Percentiles rank a stretch among this genome's conserved stretches.
These are phyloP conservation scores for Diplosphaera chodatii DNA, from an alignment of 139 green algal species.

Conservation along the genomic window DNA sequence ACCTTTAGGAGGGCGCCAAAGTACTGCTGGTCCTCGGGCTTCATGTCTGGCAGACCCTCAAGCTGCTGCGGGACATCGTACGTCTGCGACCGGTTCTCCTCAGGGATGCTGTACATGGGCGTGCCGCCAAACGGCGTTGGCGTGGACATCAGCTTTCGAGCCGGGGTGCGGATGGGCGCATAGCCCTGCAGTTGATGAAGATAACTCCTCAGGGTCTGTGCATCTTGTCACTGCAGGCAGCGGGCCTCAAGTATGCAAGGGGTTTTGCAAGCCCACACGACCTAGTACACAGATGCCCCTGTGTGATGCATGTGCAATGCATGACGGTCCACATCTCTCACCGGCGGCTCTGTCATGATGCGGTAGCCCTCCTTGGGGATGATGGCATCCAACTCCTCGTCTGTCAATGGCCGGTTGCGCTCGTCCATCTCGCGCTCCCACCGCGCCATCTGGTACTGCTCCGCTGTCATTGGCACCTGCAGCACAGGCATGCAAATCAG, in stretches of 20 bases:
- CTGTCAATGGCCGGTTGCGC: constrained; percentile 83
- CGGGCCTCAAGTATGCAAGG: no score
- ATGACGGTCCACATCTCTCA: no score
- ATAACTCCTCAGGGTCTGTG: no score
- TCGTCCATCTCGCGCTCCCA: constrained; percentile 86
- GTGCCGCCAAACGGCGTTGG: constrained; percentile 77
- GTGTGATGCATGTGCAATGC: no score
- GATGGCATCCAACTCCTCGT: constrained; percentile 95
- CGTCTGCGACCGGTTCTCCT: constrained; percentile 72
- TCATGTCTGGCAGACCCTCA: constrained; percentile 92
- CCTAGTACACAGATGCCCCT: no score
- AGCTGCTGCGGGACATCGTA: constrained; percentile 63
- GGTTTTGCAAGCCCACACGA: no score
- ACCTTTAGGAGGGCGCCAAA: constrained; percentile 90
- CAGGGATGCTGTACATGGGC: constrained; percentile 79
- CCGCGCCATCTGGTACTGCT: constrained; percentile 60
- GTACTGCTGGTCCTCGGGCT: constrained; percentile 95
- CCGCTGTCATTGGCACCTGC: constrained; percentile 63
- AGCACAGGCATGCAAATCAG: no score
- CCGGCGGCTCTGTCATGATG: not conserved
- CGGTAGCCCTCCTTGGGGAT: constrained; percentile 85
- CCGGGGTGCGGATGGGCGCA: constrained; percentile 87
- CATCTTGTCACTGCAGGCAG: no score
- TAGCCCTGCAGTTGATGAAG: constrained; percentile 47
- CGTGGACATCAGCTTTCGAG: constrained; percentile 88